Evolutionary conservation across 2,329 filamentous ascomycete species (phyloP), one percentile per base, ranked within the genome.

Genomic region (Apiospora rasikravindrae): DNA sequence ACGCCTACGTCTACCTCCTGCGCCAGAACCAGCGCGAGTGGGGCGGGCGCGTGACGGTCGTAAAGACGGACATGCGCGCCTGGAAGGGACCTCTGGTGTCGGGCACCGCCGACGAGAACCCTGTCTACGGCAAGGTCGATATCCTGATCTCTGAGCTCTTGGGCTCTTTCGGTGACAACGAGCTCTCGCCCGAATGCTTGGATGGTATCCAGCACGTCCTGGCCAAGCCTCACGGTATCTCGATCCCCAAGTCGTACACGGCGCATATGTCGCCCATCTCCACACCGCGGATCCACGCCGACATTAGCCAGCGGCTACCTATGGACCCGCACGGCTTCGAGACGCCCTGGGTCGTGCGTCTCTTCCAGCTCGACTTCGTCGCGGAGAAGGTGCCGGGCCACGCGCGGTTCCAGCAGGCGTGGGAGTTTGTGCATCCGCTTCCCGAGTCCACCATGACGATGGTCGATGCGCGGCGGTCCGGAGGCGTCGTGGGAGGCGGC

Each of bases 21-120:
- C 89, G 94, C 33, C 94, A 97, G 79, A 98, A 98, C 79, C 87
- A 92, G 75, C 89, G 88, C 24, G 87, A 91, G n/a, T 99, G 96
- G 96, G 88, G 86, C 72, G 90, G 91, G 29, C 88, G 88, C 70
- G 96, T 98, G 26, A 95, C 92, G 1, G 90, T 99, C 44, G 92
- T 98, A 75, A 97, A 98, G 84, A 97, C 95, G 0, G 96, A 99
- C 81, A 99, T 99, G 96, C 92, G 96, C 68, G 92, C 92, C 73
- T 99, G 97, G 97, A 93, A 93, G 78, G 97, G 97, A 0, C 96
- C 96, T 1, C 80, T 89, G 0, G 78, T 88, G 24, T 83, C 85
- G 69, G 80, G 84, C 73, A 81, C 84, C 11, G 77, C 82, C 4
- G 79, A 83, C 57, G 79, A 81, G n/a, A 83, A 85, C 3, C 85